These are phyloP conservation scores for Leccinum aurantiacum DNA, from an alignment of 768 basidiomycete species.

Conservation along the genomic window DNA sequence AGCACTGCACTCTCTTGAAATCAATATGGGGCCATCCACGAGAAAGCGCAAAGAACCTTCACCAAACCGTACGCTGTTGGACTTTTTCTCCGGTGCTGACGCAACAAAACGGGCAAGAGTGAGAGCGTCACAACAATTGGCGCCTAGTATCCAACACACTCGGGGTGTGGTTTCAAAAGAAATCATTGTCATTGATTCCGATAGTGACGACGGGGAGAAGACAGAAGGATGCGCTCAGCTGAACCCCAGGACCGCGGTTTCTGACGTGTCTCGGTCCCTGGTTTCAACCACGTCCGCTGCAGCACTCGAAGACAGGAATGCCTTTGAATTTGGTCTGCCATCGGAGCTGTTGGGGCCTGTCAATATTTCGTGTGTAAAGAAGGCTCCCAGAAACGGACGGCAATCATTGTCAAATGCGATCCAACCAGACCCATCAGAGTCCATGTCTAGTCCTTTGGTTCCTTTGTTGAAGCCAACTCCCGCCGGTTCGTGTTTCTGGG, in stretches of 20 bases:
- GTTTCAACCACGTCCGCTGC: background rate
- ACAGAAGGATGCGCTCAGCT: background rate
- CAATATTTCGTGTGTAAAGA: background rate
- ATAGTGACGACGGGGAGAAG: slow-evolving; percentile 42
- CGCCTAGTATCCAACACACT: background rate
- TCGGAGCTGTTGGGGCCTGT: slow-evolving; percentile 24
- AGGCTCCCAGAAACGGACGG: slow-evolving; percentile 1
- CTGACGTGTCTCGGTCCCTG: background rate
- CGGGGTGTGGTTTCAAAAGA: slow-evolving; percentile 30
- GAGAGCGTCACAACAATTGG: slow-evolving; percentile 3
- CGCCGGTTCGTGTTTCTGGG: slow-evolving; percentile 15
- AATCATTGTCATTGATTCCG: slow-evolving; percentile 64
- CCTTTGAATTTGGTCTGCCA: slow-evolving; percentile 23
- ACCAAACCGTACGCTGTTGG: slow-evolving; percentile 41
- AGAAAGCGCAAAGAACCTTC: slow-evolving; percentile 36
- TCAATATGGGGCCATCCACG: slow-evolving; percentile 31
- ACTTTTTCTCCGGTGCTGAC: slow-evolving; percentile 43
- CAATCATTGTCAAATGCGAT: background rate
- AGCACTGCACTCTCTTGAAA: background rate
- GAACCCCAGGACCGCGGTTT: background rate
- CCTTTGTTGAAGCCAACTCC: slow-evolving; percentile 12
- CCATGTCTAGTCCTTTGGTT: slow-evolving; percentile 22
- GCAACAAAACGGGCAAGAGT: slow-evolving; percentile 22
- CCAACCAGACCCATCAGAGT: background rate
- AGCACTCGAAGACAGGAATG: background rate